Evolutionary conservation across 2,329 filamentous ascomycete genomes (phyloP).

Genomic region (Apiospora phragmitis): DNA sequence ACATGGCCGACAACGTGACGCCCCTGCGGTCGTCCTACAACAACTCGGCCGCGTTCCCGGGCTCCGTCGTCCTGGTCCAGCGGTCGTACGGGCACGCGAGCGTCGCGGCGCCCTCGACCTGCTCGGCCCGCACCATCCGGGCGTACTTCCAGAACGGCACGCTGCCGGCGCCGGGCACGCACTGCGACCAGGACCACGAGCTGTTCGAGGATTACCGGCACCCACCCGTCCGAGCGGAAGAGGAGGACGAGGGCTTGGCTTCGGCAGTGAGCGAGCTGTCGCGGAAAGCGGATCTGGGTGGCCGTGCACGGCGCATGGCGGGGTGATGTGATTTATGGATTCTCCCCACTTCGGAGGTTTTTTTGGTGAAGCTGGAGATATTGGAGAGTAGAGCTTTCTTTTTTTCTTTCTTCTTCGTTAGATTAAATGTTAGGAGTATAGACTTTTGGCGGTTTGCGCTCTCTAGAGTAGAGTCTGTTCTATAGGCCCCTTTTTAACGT

Average conservation of each 20-base stretch:
- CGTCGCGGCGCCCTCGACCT: constrained; percentile 23
- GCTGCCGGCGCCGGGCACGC: constrained; percentile 13
- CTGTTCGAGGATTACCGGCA: constrained; percentile 8
- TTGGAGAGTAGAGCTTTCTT: not conserved
- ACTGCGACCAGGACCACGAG: constrained; percentile 9
- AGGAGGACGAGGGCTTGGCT: constrained; percentile 9
- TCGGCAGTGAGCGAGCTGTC: constrained; percentile 17
- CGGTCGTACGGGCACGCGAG: constrained; percentile 17
- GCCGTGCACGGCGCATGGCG: not conserved
- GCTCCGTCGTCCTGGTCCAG: constrained; percentile 14
- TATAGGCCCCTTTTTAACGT: constrained; percentile 4
- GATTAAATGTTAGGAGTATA: not conserved
- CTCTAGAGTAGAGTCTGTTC: constrained; percentile 18
- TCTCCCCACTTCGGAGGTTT: not conserved
- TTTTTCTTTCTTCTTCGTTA: not conserved
- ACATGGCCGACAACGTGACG: constrained; percentile 52
- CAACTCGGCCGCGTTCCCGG: constrained; percentile 15
- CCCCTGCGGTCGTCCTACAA: constrained; percentile 26
- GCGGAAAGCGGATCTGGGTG: not conserved
- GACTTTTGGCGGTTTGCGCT: constrained; percentile 4
- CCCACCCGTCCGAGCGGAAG: not conserved
- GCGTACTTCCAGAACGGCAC: constrained; percentile 18
- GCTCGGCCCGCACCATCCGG: constrained; percentile 21
- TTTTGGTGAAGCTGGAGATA: not conserved
- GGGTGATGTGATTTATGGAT: not conserved